Evolutionary conservation across 768 basidiomycete genomes (phyloP).

Genomic region (Zangia roseola): DNA sequence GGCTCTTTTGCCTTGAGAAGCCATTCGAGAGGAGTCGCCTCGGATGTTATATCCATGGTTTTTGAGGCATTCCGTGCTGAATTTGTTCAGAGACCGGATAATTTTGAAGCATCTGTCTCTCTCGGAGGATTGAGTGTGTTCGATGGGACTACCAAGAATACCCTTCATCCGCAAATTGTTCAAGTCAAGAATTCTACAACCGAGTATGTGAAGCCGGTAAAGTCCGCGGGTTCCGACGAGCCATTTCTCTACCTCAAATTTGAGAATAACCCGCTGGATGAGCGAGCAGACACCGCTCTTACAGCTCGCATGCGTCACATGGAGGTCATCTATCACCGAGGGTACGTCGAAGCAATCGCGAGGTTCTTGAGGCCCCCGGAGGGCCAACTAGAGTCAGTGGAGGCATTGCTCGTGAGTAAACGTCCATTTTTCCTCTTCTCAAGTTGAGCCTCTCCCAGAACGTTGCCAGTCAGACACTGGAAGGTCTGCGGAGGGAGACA

Average conservation of each 20-base stretch:
- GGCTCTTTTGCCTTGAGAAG: constrained; percentile 84
- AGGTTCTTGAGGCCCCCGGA: constrained; percentile 92
- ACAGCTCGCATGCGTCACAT: constrained; percentile 90
- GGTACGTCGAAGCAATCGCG: constrained; percentile 89
- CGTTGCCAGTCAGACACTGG: constrained; percentile 90
- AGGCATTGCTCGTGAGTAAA: constrained; percentile 75
- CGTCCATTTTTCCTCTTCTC: background rate
- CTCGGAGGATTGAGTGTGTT: constrained; percentile 85
- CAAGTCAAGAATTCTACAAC: constrained; percentile 56
- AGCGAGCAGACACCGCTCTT: constrained; percentile 86
- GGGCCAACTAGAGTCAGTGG: constrained; percentile 93
- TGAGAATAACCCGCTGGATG: constrained; percentile 89
- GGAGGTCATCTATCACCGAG: constrained; percentile 95
- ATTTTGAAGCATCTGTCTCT: constrained; percentile 81
- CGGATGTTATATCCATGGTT: constrained; percentile 80
- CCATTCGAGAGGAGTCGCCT: constrained; percentile 60
- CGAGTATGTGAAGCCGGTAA: constrained; percentile 35
- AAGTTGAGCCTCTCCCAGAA: constrained; percentile 45
- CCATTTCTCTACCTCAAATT: constrained; percentile 90
- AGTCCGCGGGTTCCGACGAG: constrained; percentile 35
- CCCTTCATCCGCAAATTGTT: constrained; percentile 88
- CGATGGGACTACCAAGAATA: constrained; percentile 83
- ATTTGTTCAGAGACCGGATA: constrained; percentile 81
- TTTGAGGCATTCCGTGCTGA: constrained; percentile 87
- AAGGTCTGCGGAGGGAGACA: constrained; percentile 91